phyloP scores from a whole-genome alignment of 371 early-diverging fungal species.

The Actinomucor elegans region DNA sequence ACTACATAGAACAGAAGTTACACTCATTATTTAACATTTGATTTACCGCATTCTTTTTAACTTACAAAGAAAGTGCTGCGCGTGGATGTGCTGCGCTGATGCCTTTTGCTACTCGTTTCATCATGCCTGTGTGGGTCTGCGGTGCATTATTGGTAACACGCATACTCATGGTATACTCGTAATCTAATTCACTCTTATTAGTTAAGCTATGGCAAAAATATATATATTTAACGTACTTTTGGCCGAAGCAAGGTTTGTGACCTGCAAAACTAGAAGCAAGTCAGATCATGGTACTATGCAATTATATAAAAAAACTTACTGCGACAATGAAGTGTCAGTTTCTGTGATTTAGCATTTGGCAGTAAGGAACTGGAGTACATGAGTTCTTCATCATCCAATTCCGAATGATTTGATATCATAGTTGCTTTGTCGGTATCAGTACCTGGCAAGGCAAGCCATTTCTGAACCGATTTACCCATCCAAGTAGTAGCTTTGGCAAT shows the following conservation, averaged over 20 bases:
- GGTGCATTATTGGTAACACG: constrained; percentile 3
- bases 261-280: constrained; percentile 29
- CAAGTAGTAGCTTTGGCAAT: constrained; percentile 15
- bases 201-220: too few species aligned
- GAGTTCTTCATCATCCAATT: not conserved
- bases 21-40: too few species aligned
- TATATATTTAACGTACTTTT: constrained; percentile 16
- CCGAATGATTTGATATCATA: constrained; percentile 4
- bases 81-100: constrained; percentile 19
- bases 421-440: not conserved
- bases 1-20: not conserved
- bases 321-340: constrained; percentile 9
- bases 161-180: constrained; percentile 8
- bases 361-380: not conserved
- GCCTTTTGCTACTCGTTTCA: constrained; percentile 14
- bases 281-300: too few species aligned
- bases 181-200: too few species aligned
- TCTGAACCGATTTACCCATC: constrained; percentile 19
- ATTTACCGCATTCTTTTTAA: not conserved
- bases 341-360: not conserved
- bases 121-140: constrained; percentile 8
- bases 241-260: constrained; percentile 13
- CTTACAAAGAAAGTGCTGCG: constrained; percentile 17
- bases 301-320: constrained; percentile 32
- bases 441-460: constrained; percentile 5